Base-by-base conservation (phyloP, 164 flowering plant species). In the Vitis cinerea region DNA sequence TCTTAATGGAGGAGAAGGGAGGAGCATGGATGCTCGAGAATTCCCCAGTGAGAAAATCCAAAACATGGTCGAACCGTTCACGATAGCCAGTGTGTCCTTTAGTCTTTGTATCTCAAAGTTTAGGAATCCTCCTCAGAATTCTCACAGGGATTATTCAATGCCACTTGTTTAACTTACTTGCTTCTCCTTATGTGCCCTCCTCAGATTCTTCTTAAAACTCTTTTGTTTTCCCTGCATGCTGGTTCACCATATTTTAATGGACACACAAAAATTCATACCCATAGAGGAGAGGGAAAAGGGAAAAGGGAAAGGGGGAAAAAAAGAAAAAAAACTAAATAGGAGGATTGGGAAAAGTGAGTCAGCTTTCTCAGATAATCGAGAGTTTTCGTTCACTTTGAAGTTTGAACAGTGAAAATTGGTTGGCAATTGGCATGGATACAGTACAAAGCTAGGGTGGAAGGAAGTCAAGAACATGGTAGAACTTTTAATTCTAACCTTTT, bases 41-140 rank as follows among this genome's bases (percentile, higher is more conserved):
- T 76, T 80, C 72, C 72, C 50, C 37, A 58, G 4, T 44, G 63
- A 68, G 70, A 76, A 79, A 72, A 70, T 72, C 81, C 78, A 87
- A 81, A 66, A 49, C 71, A 71, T 64, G 78, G 64, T 70, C 64
- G 59, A 70, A 55, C 37, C 61, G 16, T 61, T 61, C 50, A 57
- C 58, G 54, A 19, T 64, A 29, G 67, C 9, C 52, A 19, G 8
- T 54, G 64, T 84, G 94, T 89, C 94, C 47, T 84, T 29, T 89
- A 84, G 88, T 74, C 63, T 67, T 83, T 87, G 89, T 80, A 59
- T 77, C 79, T 79, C 65, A 74, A 69, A 73, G 76, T 62, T 72
- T 17, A 78, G 82, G 88, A 85, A 83, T 84, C 86, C 78, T 81
- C 81, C 83, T 84, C 74, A 83, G 81, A 83, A 74, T 82, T 73